Evolutionary conservation across 2,329 filamentous ascomycete genomes (phyloP).

Genomic region (Colletotrichum sp.): DNA sequence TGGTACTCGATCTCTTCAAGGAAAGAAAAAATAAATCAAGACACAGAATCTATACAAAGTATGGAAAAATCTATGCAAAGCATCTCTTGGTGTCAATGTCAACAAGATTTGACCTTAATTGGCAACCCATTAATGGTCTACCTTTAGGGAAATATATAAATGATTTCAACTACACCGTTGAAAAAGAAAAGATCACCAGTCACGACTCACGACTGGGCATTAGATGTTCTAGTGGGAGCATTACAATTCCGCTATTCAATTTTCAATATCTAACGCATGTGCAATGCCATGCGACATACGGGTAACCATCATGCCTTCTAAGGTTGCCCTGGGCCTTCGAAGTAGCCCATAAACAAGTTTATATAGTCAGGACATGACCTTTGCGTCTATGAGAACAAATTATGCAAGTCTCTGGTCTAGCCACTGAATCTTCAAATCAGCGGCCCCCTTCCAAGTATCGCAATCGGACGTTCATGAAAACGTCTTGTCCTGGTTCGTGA

Average conservation of each 20-base stretch:
- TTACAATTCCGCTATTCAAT: not conserved
- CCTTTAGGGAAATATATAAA: not conserved
- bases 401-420: not conserved
- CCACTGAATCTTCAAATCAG: not conserved
- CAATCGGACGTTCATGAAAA: not conserved
- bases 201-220: not conserved
- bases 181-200: not conserved
- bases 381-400: not conserved
- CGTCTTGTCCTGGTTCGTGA: slow-evolving; percentile 7
- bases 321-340: not conserved
- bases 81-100: not conserved
- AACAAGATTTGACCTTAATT: not conserved
- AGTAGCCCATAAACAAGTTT: not conserved
- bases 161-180: not conserved
- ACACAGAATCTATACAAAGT: rapidly evolving
- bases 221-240: not conserved
- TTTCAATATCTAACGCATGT: not conserved
- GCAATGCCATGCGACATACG: not conserved
- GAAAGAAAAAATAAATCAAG: rapidly evolving
- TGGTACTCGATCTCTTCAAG: not conserved
- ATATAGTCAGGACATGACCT: not conserved
- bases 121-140: rapidly evolving
- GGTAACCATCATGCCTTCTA: not conserved
- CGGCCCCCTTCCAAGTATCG: not conserved
- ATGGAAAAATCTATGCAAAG: not conserved